These are phyloP conservation scores for Claviceps arundinis DNA, from an alignment of 2,329 filamentous ascomycete species.

Conservation along the genomic window DNA sequence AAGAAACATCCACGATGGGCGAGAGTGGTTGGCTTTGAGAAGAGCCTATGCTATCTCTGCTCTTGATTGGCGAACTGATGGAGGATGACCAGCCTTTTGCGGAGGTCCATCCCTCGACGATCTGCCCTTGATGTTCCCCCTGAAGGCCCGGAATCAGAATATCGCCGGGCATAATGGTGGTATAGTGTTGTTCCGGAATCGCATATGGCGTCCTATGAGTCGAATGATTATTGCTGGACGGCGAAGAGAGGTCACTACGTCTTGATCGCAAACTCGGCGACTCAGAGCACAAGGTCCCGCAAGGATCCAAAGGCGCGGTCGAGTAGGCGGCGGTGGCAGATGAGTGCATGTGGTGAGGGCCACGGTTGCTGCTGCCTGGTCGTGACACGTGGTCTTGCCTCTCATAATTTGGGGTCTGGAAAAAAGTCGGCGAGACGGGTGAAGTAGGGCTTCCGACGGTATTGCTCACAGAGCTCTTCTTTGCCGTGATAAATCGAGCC, in stretches of 20 bases:
- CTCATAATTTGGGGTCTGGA: slow-evolving; percentile 29
- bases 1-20: slow-evolving; percentile 29
- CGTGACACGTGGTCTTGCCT: slow-evolving; percentile 27
- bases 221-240: slow-evolving; percentile 35
- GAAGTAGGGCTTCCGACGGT: slow-evolving; percentile 38
- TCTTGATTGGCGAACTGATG: slow-evolving; percentile 42
- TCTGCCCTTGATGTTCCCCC: slow-evolving; percentile 40
- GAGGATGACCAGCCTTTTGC: slow-evolving; percentile 46
- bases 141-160: slow-evolving; percentile 42
- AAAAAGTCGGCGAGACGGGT: slow-evolving; percentile 41
- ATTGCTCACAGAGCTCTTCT: slow-evolving; percentile 27
- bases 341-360: slow-evolving; percentile 35
- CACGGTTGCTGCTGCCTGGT: slow-evolving; percentile 29
- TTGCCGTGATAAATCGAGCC: slow-evolving; percentile 38
- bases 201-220: slow-evolving; percentile 24
- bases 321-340: slow-evolving; percentile 33
- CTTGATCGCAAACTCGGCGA: slow-evolving; percentile 49
- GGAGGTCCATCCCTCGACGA: slow-evolving; percentile 47
- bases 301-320: slow-evolving; percentile 33
- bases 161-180: slow-evolving; percentile 38
- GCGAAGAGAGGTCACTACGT: slow-evolving; percentile 48
- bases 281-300: slow-evolving; percentile 40
- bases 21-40: slow-evolving; percentile 29
- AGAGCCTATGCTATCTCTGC: slow-evolving; percentile 41
- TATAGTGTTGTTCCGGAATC: slow-evolving; percentile 34